A percentile compares a stretch with the other conserved stretches of the same genome.
Conservation (phyloP, 768 basidiomycete genomes). For the Asterophora parasitica region DNA sequence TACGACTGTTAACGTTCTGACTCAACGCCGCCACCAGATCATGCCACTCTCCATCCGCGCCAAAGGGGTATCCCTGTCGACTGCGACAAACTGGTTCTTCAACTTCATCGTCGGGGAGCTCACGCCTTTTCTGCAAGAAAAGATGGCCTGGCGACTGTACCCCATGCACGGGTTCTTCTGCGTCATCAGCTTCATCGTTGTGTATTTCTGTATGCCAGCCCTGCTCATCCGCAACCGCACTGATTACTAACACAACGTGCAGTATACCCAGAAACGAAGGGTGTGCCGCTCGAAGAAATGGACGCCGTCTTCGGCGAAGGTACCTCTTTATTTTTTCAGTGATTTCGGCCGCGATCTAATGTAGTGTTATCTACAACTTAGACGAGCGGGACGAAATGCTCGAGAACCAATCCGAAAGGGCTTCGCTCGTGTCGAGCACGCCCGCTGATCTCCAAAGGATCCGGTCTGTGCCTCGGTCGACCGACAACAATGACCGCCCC, state of each 20-base stretch:
- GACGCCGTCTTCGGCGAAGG: constrained; percentile 89
- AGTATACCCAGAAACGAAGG: constrained; percentile 88
- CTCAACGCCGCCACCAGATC: constrained; percentile 45
- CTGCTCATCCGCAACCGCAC: too few species aligned
- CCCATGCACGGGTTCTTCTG: constrained; percentile 96
- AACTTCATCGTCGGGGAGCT: constrained; percentile 87
- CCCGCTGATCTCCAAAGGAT: constrained; percentile 32
- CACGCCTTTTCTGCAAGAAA: constrained; percentile 83
- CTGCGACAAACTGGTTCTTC: constrained; percentile 86
- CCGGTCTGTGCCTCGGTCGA: constrained; percentile 20
- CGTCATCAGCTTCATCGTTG: constrained; percentile 77
- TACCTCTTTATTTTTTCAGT: constrained; percentile 20
- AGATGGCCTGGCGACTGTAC: constrained; percentile 87
- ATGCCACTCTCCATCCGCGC: constrained; percentile 87
- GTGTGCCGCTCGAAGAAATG: constrained; percentile 87
- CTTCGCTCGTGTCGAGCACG: constrained; percentile 44
- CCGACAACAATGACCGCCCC: constrained; percentile 17
- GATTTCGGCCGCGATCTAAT: not conserved
- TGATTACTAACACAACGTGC: not conserved
- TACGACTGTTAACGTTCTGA: not conserved
- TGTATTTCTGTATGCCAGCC: constrained; percentile 28
- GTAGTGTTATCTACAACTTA: not conserved
- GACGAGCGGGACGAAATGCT: constrained; percentile 50
- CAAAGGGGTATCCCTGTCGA: constrained; percentile 94
- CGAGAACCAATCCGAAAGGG: constrained; percentile 60